Percentiles rank a stretch among this genome's conserved stretches.
These are phyloP conservation scores for Colletotrichum destructivum DNA, from an alignment of 2,329 filamentous ascomycete species.

Conservation along the genomic window DNA sequence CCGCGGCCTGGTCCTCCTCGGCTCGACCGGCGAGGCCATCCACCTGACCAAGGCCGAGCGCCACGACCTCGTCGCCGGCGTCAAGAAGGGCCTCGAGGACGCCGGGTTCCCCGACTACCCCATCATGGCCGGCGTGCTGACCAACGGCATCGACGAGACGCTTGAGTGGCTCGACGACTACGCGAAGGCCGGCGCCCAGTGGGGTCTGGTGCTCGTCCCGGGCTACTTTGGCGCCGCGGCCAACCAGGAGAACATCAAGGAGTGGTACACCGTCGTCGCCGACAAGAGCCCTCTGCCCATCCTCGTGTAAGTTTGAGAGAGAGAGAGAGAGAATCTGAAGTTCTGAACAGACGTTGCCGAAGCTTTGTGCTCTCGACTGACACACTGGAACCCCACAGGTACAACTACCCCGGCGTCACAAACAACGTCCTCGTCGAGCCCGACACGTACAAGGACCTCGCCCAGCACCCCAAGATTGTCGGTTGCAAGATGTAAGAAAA, in stretches of 20 bases:
- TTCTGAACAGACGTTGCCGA: accelerated
- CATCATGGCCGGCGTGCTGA: slow-evolving; percentile 67
- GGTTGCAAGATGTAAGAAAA: slow-evolving; percentile 73
- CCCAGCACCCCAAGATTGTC: slow-evolving; percentile 75
- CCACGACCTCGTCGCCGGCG: slow-evolving; percentile 66
- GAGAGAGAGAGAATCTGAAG: neutral
- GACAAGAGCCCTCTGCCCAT: slow-evolving; percentile 73
- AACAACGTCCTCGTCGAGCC: slow-evolving; percentile 74
- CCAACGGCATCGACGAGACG: slow-evolving; percentile 68
- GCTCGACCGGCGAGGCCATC: slow-evolving; percentile 75
- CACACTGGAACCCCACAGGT: slow-evolving; percentile 49
- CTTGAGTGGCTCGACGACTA: slow-evolving; percentile 70
- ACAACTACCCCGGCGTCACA: slow-evolving; percentile 75
- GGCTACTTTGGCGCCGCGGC: slow-evolving; percentile 75
- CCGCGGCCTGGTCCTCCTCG: slow-evolving; percentile 73
- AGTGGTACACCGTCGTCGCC: slow-evolving; percentile 75
- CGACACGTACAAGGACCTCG: slow-evolving; percentile 70
- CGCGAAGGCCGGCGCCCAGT: slow-evolving; percentile 71
- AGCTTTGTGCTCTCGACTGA: slow-evolving; percentile 1
- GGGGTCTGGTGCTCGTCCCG: slow-evolving; percentile 74
- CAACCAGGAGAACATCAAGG: slow-evolving; percentile 70
- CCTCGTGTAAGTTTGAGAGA: slow-evolving; percentile 64
- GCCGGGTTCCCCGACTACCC: slow-evolving; percentile 72
- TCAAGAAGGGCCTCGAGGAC: slow-evolving; percentile 68
- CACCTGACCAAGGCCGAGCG: slow-evolving; percentile 72